Evolutionary conservation across 495 filamentous ascomycete genomes (phyloP), one percentile per base, ranked within the genome.

Genomic region (Cladorrhinum samala): DNA sequence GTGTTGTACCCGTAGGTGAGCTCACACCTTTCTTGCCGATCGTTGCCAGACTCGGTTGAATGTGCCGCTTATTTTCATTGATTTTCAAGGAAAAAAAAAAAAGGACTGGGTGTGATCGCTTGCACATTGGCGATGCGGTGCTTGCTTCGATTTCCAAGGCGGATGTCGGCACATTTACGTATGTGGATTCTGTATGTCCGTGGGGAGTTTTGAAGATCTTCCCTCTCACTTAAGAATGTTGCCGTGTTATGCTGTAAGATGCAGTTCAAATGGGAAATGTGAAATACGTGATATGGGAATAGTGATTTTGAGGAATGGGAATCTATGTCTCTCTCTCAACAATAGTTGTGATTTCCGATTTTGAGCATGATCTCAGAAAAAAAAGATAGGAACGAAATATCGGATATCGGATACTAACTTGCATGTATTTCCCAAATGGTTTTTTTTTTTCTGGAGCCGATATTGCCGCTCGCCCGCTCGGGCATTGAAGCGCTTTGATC

Each of bases 31-130:
- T n/a, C n/a, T 21, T 58, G 56, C 30, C 49, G 57, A 59, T 59
- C 57, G 21, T 50, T 59, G 45, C 57, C 49, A 6, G 25, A 46
- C 42, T 53, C n/a, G 45, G 55, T 16, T 25, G 19, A 11, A 51
- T 25, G 39, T 20, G 49, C 49, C 25, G 46, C 23, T 25, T 41
- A 42, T 44, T 44, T 49, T 41, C 50, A 17, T 39, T 23, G n/a
- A 11, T 33, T 33, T 33, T 11, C 27, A 33, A 18, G n/a, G 38
- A n/a, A 36, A 38, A n/a, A n/a, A n/a, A n/a, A n/a, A n/a, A n/a
- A n/a, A n/a, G n/a, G n/a, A n/a, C n/a, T 49, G 45, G 36, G 18
- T 17, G 13, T 30, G 37, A 20, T 27, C 9, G 18, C 13, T 23
- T 23, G 20, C n/a, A 33, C 16, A 14, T 20, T 17, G 27, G 21